phyloP scores from a whole-genome alignment of 495 filamentous ascomycete species.

The Penicillium samsonianum region DNA sequence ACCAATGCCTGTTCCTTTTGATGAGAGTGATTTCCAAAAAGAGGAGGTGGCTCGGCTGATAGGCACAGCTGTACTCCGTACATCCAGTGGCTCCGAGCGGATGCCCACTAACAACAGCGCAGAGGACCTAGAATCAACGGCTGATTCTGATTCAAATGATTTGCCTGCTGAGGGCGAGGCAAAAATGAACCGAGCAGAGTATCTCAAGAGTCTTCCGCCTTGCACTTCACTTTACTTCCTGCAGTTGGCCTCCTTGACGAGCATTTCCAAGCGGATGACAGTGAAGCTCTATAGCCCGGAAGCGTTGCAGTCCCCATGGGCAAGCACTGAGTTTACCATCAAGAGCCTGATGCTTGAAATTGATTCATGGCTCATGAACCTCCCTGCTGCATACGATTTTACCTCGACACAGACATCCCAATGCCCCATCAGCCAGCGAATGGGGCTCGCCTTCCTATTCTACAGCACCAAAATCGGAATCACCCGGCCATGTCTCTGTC shows the following conservation, averaged over 20 bases:
- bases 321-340: constrained; percentile 43
- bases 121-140: constrained; percentile 26
- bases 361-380: constrained; percentile 44
- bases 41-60: constrained; percentile 40
- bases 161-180: constrained; percentile 17
- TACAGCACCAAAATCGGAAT: constrained; percentile 61
- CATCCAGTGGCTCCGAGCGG: constrained; percentile 24
- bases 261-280: constrained; percentile 54
- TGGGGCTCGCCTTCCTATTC: constrained; percentile 55
- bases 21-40: constrained; percentile 48
- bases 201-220: constrained; percentile 34
- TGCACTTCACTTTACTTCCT: constrained; percentile 54
- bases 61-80: constrained; percentile 25
- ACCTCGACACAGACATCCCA: constrained; percentile 37
- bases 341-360: constrained; percentile 42
- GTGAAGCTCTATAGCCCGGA: constrained; percentile 59
- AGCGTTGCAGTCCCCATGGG: constrained; percentile 53
- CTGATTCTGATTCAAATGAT: constrained; percentile 31
- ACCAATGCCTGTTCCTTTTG: constrained; percentile 55
- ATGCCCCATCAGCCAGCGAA: constrained; percentile 39
- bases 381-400: constrained; percentile 44
- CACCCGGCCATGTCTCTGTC: constrained; percentile 61
- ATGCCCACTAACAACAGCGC: constrained; percentile 23
- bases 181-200: constrained; percentile 26
- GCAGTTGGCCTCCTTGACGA: constrained; percentile 46